Conservation (phyloP, 1,284 basidiomycete species). For the Irpex sp. region DNA sequence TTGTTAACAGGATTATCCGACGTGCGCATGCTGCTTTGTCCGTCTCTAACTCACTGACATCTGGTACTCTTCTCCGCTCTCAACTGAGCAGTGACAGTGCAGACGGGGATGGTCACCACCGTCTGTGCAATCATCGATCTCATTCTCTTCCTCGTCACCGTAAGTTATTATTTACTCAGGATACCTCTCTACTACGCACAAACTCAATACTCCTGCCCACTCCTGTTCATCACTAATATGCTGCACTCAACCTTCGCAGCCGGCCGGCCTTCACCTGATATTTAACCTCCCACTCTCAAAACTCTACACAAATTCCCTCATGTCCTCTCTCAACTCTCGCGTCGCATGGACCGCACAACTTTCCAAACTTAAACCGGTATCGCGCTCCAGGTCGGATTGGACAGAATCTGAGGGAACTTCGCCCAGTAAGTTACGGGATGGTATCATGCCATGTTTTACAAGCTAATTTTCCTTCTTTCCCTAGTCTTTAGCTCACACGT, state of each 20-base stretch:
- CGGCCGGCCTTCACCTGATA: background rate
- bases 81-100: background rate
- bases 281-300: conserved; percentile 6
- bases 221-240: background rate
- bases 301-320: conserved; percentile 1
- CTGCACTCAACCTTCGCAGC: background rate
- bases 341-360: too few relatives aligned
- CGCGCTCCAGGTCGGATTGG: too few relatives aligned
- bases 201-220: background rate
- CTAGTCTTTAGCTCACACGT: too few relatives aligned
- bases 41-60: background rate
- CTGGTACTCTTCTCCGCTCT: too few relatives aligned
- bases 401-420: too few relatives aligned
- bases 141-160: conserved; percentile 1
- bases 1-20: conserved; percentile 5
- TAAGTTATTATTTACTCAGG: background rate
- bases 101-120: conserved; percentile 4
- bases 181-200: background rate
- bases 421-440: too few relatives aligned
- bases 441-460: too few relatives aligned
- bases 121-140: conserved; percentile 2
- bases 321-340: conserved; percentile 4
- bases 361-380: too few relatives aligned
- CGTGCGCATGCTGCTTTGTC: background rate
- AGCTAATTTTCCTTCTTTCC: too few relatives aligned